Evolutionary conservation across 1,284 basidiomycete species (phyloP), one percentile per base, ranked within the genome.

Genomic region (Ustilago curta): DNA sequence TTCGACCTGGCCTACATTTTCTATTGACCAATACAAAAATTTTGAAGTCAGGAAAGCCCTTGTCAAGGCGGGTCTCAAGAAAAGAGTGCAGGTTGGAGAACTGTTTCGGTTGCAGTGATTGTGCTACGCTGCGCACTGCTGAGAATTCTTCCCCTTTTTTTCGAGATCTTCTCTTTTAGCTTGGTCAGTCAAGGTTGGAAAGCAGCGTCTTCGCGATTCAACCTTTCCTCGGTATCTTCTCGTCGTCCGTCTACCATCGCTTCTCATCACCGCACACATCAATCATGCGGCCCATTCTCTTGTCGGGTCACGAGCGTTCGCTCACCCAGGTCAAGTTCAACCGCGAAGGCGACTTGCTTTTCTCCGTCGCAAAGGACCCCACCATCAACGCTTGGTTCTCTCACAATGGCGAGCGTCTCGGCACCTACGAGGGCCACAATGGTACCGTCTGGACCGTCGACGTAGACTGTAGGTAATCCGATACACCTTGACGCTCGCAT

Each of bases 401-500:
- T n/a, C 94, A 97, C 83, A 99, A 99, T 84, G 97, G 97, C 76
- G 96, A 99, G 88, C 89, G 97, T 67, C 87, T 99, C 81, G 97
- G 96, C 51, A 99, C 97, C 61, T 98, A 97, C 85, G 91, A 94
- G 60, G 97, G 95, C 47, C 91, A 98, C 87, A 98, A 98, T 84
- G 96, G 96, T 77, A 90, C 93, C 2, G 93, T 99, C 37, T 98
- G 97, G 96, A 95, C 93, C 64, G 90, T 97, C 77, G 95, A 97
- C 85, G 91, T 94, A 64, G 96, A 99, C 88, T 91, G 48, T 62
- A 50, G 50, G 59, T 62, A 23, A 32, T 2, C 27, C 19, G 19
- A 25, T n/a, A 25, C 23, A 42, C 25, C 21, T 19, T 21, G 25
- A 14, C 40, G 9, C 12, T 8, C 16, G 23, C 23, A 40, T 31